Percentiles rank a stretch among this genome's conserved stretches.
These are phyloP conservation scores for Musa schizocarpa DNA, from an alignment of 176 grass and related monocot genomes.

Conservation along the genomic window DNA sequence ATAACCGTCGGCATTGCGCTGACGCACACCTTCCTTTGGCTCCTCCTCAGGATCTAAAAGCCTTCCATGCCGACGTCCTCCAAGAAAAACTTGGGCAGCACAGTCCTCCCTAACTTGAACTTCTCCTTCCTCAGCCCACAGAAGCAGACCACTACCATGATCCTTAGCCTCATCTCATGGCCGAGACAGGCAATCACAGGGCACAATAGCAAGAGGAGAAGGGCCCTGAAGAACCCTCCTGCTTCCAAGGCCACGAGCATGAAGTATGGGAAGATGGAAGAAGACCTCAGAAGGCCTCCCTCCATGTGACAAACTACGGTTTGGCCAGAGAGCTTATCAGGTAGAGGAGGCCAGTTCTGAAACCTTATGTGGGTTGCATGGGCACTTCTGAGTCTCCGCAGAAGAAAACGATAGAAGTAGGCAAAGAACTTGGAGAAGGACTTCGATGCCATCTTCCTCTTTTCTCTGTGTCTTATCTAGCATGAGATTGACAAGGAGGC, in stretches of 20 bases:
- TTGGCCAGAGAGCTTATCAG: conserved; percentile 23
- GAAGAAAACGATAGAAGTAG: conserved; percentile 28
- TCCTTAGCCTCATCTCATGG: conserved; percentile 30
- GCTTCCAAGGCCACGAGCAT: conserved; percentile 78
- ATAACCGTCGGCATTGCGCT: conserved; percentile 62
- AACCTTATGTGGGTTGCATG: conserved; percentile 21
- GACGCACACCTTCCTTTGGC: conserved; percentile 23
- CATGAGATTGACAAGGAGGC: no score
- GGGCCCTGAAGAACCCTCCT: conserved; percentile 55
- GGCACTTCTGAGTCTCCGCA: conserved; percentile 19
- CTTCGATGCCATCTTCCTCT: conserved; percentile 26
- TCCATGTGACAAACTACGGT: conserved; percentile 62
- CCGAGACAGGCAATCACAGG: conserved; percentile 37
- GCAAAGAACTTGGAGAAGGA: conserved; percentile 40
- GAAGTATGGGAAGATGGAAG: conserved; percentile 69
- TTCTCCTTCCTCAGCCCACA: conserved; percentile 41
- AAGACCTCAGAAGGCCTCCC: conserved; percentile 53
- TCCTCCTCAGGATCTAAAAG: conserved; percentile 25
- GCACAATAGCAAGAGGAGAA: conserved; percentile 49
- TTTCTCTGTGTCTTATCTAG: no score
- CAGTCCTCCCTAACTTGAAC: conserved; percentile 35
- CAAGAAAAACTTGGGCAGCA: conserved; percentile 65
- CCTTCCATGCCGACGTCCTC: conserved; percentile 65
- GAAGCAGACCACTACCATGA: conserved; percentile 59
- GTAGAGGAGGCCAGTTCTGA: background rate